A percentile compares a stretch with the other conserved stretches of the same genome.
phyloP scores from a whole-genome alignment of 352 stramenopile species.

The Pythium apleroticum region DNA sequence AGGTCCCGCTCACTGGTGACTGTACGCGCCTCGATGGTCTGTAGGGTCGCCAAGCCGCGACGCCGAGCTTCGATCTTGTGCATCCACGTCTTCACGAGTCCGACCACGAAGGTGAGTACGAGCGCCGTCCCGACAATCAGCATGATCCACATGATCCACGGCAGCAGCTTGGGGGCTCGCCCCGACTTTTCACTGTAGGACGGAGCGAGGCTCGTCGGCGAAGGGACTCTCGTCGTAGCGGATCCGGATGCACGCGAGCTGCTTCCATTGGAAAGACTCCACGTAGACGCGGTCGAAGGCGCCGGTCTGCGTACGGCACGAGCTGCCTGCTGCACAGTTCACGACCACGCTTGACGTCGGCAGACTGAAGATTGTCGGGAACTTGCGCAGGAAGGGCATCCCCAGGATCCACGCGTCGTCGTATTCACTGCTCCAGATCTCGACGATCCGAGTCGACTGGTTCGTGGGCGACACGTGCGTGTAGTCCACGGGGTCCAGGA shows the following conservation, averaged over 20 bases:
- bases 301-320: background rate
- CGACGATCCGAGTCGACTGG: background rate
- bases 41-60: background rate
- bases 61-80: background rate
- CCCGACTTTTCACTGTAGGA: background rate
- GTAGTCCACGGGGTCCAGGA: conserved; percentile 11
- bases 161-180: background rate
- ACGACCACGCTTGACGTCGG: background rate
- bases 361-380: background rate
- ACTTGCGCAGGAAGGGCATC: conserved; percentile 8
- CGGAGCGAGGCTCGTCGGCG: background rate
- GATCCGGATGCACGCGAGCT: no score
- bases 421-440: background rate
- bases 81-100: background rate
- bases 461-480: conserved; percentile 7
- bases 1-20: conserved; percentile 11
- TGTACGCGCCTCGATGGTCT: background rate
- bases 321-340: background rate
- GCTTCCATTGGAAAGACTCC: background rate
- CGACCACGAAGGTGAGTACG: background rate
- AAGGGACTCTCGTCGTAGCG: background rate
- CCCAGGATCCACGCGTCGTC: conserved; percentile 8
- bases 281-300: background rate
- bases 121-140: background rate
- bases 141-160: background rate